Evolutionary conservation across 1,284 basidiomycete species (phyloP), one percentile per base, ranked within the genome.

Genomic region (Tilletia indica): DNA sequence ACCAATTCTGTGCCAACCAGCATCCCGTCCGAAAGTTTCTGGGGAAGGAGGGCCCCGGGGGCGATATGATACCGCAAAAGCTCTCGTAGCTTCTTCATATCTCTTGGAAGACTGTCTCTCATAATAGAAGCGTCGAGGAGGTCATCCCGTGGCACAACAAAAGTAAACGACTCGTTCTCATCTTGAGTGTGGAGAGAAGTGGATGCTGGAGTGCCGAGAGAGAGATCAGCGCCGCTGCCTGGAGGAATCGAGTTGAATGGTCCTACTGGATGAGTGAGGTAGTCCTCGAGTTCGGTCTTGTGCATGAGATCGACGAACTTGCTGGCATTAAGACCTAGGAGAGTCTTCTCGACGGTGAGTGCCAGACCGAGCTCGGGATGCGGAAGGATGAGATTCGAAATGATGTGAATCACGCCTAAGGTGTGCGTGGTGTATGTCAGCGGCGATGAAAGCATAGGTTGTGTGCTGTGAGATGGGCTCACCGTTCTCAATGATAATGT

Each of bases 331-430:
- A 97, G 88, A 0, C 92, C 89, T 31, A 96, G 87, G 4, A 97
- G 89, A 74, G 90, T 94, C 85, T 99, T 98, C 86, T 99, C 96
- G 4, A 94, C 91, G 0, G 93, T 96, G 61, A 96, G 86, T 76
- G 89, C 87, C 63, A 99, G 89, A 25, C 58, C 58, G 2, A 63
- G 21, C 42, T 91, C 87, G 8, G 89, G 90, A 0, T 89, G 87
- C 0, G 94, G 92, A 14, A 97, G 84, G 14, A 99, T 89, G 31
- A 99, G 88, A 14, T 89, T 88, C 9, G 92, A 92, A 54, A 99
- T 88, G 61, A 94, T 89, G 85, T 99, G 97, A 25, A 98, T 84
- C 56, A 98, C 97, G 67, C 80, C 69, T 70, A 47, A 12, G 61
- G 19, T 47, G 67, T 14, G 36, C 11, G 4, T n/a, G 54, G 42